Conservation (phyloP, 805 yeast genomes). For the Saccharomycopsis schoenii region DNA sequence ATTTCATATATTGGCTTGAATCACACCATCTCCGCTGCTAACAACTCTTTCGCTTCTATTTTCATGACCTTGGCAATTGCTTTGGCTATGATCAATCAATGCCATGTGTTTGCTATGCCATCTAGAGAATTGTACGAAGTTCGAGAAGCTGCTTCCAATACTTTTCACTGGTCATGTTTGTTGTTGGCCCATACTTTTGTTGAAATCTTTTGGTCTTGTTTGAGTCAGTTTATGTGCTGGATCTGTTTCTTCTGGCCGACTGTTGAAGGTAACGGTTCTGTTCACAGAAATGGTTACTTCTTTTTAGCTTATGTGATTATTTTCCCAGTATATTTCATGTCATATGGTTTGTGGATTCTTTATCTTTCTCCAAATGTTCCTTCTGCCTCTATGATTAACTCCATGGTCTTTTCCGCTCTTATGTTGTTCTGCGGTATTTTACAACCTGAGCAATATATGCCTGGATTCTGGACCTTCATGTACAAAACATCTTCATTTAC, state of each 20-base stretch:
- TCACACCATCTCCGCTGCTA: conserved; percentile 31
- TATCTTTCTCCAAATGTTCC: conserved; percentile 36
- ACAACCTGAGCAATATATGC: conserved; percentile 34
- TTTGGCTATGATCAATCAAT: conserved; percentile 27
- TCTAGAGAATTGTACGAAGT: conserved; percentile 37
- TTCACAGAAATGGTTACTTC: conserved; percentile 28
- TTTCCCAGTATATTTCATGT: conserved; percentile 32
- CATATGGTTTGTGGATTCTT: conserved; percentile 36
- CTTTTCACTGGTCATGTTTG: conserved; percentile 35
- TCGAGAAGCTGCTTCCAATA: conserved; percentile 34
- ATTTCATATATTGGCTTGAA: conserved; percentile 35
- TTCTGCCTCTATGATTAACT: conserved; percentile 32
- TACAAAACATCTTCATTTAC: conserved; percentile 38
- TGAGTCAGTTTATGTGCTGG: conserved; percentile 34
- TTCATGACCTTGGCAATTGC: conserved; percentile 36
- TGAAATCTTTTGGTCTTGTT: conserved; percentile 39
- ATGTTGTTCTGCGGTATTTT: conserved; percentile 33
- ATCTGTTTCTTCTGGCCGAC: conserved; percentile 42
- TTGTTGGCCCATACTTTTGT: conserved; percentile 32
- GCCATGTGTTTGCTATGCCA: conserved; percentile 24
- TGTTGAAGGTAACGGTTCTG: conserved; percentile 25
- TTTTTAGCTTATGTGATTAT: conserved; percentile 27
- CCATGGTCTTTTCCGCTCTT: conserved; percentile 27
- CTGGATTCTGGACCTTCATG: conserved; percentile 41
- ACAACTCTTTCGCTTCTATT: conserved; percentile 38